phyloP scores from a whole-genome alignment of 1,284 basidiomycete genomes.

The Volvariella surrecta region DNA sequence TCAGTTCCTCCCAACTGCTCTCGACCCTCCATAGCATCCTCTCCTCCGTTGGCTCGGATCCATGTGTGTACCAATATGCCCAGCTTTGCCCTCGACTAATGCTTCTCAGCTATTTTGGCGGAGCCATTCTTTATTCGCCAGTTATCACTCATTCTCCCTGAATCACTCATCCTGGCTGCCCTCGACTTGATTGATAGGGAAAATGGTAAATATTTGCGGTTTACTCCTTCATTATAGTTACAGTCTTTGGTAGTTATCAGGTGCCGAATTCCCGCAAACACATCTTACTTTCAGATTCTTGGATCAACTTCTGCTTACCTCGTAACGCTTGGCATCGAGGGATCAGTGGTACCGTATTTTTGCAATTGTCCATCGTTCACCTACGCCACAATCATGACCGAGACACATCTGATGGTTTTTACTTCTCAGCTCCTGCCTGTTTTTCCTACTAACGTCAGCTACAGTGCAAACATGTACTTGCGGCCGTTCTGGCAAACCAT shows the following conservation, averaged over 20 bases:
- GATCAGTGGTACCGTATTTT: constrained; percentile 35
- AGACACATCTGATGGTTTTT: constrained; percentile 50
- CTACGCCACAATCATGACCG: constrained; percentile 48
- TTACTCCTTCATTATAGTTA: not conserved
- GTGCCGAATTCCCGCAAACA: constrained; percentile 46
- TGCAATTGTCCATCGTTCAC: constrained; percentile 72
- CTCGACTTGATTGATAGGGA: constrained; percentile 64
- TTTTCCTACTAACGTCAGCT: constrained; percentile 4
- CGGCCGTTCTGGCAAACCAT: constrained; percentile 46
- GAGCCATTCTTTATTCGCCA: constrained; percentile 4
- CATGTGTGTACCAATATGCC: constrained; percentile 16
- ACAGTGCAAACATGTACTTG: constrained; percentile 76
- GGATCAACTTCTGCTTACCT: constrained; percentile 55
- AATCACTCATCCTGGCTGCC: constrained; percentile 53
- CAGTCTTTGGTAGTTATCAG: constrained; percentile 43
- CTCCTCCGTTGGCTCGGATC: constrained; percentile 19
- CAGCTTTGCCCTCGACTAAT: not conserved
- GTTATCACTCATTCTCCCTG: constrained; percentile 40
- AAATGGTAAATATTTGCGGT: constrained; percentile 32
- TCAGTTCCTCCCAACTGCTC: no score
- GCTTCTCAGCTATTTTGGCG: not conserved
- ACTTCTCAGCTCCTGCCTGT: not conserved
- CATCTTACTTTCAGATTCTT: constrained; percentile 53
- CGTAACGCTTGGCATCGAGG: constrained; percentile 47
- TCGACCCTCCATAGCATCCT: constrained; percentile 22